Percentiles rank a stretch among this genome's conserved stretches.
phyloP scores from a whole-genome alignment of 352 stramenopile species.

The Globisporangium sylvaticum region DNA sequence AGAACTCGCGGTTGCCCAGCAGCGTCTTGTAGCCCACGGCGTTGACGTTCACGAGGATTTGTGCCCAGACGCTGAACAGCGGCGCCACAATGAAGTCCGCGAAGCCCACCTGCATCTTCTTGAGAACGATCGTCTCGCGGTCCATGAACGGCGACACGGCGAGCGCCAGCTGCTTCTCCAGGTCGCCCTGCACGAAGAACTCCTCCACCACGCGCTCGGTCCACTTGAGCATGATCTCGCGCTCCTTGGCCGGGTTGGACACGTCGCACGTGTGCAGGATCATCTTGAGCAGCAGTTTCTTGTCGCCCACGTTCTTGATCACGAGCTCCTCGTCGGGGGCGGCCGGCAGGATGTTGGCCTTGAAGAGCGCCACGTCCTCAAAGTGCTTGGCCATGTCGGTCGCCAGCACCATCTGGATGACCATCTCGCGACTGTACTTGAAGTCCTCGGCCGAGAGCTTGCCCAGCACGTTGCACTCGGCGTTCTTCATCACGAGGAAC shows the following conservation, averaged over 20 bases:
- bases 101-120: constrained; percentile 94
- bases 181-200: constrained; percentile 95
- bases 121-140: constrained; percentile 86
- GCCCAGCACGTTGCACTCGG: constrained; percentile 79
- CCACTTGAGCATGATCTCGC: constrained; percentile 89
- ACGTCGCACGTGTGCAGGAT: constrained; percentile 93
- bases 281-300: constrained; percentile 87
- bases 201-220: constrained; percentile 92
- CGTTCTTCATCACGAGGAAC: constrained; percentile 89
- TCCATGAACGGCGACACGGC: constrained; percentile 93
- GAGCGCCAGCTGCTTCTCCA: constrained; percentile 90
- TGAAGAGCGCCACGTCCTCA: constrained; percentile 85
- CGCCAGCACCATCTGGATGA: constrained; percentile 88
- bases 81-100: constrained; percentile 92
- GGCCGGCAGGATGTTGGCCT: constrained; percentile 74
- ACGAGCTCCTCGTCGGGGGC: constrained; percentile 54
- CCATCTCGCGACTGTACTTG: constrained; percentile 85
- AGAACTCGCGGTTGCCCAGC: constrained; percentile 81
- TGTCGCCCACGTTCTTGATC: constrained; percentile 84
- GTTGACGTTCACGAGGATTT: constrained; percentile 77
- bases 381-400: constrained; percentile 91
- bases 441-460: constrained; percentile 74
- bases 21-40: constrained; percentile 59
- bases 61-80: constrained; percentile 82
- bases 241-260: constrained; percentile 91